Percentiles rank a stretch among this genome's conserved stretches.
Conservation (phyloP, 768 basidiomycete genomes). For the Leccinum subgranulosum region DNA sequence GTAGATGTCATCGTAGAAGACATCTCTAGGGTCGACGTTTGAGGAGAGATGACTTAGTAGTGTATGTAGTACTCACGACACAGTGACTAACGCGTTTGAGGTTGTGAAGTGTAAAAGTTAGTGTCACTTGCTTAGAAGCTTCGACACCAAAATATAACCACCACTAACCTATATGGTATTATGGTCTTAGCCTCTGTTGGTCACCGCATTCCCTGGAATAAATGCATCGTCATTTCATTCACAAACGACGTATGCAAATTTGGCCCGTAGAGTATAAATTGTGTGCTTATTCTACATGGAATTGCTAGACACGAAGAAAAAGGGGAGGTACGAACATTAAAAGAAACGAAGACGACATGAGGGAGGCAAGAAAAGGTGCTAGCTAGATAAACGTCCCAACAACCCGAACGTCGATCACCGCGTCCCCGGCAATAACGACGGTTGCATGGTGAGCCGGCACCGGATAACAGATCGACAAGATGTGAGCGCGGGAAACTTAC, state of each 20-base stretch:
- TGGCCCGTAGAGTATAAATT: constrained; percentile 24
- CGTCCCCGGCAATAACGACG: constrained; percentile 8
- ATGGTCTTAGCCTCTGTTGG: too few relatives aligned
- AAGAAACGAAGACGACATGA: constrained; percentile 8
- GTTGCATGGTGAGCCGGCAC: constrained; percentile 10
- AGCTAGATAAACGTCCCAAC: constrained; percentile 21
- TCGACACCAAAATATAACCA: neutral
- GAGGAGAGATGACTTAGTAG: neutral
- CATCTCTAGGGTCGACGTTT: neutral
- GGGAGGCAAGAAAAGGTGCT: constrained; percentile 22
- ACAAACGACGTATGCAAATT: constrained; percentile 7
- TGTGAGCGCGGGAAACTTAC: constrained; percentile 20
- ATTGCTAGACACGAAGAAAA: constrained; percentile 25
- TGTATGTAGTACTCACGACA: neutral
- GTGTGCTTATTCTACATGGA: constrained; percentile 36
- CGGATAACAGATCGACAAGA: constrained; percentile 10
- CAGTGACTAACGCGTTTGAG: neutral
- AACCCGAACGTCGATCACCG: constrained; percentile 1
- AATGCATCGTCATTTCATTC: constrained; percentile 3
- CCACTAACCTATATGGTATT: too few relatives aligned
- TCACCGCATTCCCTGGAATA: neutral
- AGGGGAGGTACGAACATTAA: constrained; percentile 4
- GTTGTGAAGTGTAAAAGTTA: neutral
- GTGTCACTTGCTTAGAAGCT: neutral
- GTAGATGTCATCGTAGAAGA: constrained; percentile 6